These are phyloP conservation scores for Cynanchum wilfordii DNA, from an alignment of 257 asterid genomes.

Conservation along the genomic window DNA sequence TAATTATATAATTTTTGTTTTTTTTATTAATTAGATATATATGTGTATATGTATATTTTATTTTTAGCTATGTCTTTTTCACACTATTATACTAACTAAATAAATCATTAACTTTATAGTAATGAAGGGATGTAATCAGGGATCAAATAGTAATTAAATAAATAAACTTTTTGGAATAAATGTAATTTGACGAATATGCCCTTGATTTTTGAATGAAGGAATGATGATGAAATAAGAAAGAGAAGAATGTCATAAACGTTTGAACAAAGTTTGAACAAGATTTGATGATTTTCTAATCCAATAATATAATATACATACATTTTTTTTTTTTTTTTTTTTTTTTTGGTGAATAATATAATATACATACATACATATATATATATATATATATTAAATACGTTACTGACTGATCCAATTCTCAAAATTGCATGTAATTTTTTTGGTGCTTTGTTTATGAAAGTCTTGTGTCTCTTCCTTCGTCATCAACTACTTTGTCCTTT, in stretches of 20 bases:
- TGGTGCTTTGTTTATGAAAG: not conserved
- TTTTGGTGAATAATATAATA: not conserved
- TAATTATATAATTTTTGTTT: too few relatives aligned
- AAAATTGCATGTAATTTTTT: not conserved
- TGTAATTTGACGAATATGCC: not conserved
- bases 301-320: not conserved
- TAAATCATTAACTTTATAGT: too few relatives aligned
- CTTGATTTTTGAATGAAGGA: constrained; percentile 14
- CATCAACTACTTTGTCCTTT: constrained; percentile 34
- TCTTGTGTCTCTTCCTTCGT: constrained; percentile 37
- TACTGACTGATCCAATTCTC: constrained; percentile 8
- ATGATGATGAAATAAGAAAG: constrained; percentile 25
- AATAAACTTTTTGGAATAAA: too few relatives aligned
- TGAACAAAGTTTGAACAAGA: not conserved
- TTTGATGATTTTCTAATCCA: constrained; percentile 4
- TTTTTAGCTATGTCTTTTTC: too few relatives aligned
- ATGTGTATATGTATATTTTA: too few relatives aligned
- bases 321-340: too few relatives aligned
- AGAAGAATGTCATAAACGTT: constrained; percentile 42
- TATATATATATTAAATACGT: too few relatives aligned
- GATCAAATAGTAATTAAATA: too few relatives aligned
- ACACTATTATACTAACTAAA: too few relatives aligned
- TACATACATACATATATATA: too few relatives aligned
- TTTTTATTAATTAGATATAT: too few relatives aligned
- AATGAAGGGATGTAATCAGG: too few relatives aligned